phyloP scores from a whole-genome alignment of 139 green algal species.

The Pleodorina starrii region DNA sequence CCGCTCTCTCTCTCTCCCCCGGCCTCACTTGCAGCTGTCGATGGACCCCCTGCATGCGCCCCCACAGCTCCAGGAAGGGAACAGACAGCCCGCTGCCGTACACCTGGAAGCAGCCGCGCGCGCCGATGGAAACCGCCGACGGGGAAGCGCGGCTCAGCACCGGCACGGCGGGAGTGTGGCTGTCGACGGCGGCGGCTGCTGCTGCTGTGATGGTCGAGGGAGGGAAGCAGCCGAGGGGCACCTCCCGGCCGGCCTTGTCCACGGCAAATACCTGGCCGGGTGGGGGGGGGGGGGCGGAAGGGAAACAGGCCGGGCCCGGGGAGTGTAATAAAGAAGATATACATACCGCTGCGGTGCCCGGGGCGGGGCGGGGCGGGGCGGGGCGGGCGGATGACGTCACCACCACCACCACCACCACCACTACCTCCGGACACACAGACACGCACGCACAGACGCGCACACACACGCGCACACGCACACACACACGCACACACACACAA shows the following conservation, averaged over 20 bases:
- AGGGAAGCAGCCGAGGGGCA: background rate
- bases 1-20: too few species aligned
- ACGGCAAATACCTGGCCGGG: background rate
- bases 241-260: background rate
- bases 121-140: background rate
- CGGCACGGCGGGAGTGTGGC: background rate
- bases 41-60: conserved; percentile 30
- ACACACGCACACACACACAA: too few species aligned
- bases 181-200: background rate
- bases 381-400: too few species aligned
- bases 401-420: too few species aligned
- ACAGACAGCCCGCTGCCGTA: conserved; percentile 4
- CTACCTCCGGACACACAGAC: too few species aligned
- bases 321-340: too few species aligned
- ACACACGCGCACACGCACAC: too few species aligned
- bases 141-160: background rate
- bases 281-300: too few species aligned
- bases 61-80: conserved; percentile 23
- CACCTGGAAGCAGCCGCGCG: background rate
- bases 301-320: too few species aligned
- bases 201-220: background rate
- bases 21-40: conserved; percentile 23
- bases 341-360: too few species aligned
- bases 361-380: too few species aligned
- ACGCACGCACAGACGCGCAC: too few species aligned